A percentile compares a stretch with the other conserved stretches of the same genome.
Evolutionary conservation across 169 alveolate genomes (phyloP).

Genomic region (Plasmodium fragile): DNA sequence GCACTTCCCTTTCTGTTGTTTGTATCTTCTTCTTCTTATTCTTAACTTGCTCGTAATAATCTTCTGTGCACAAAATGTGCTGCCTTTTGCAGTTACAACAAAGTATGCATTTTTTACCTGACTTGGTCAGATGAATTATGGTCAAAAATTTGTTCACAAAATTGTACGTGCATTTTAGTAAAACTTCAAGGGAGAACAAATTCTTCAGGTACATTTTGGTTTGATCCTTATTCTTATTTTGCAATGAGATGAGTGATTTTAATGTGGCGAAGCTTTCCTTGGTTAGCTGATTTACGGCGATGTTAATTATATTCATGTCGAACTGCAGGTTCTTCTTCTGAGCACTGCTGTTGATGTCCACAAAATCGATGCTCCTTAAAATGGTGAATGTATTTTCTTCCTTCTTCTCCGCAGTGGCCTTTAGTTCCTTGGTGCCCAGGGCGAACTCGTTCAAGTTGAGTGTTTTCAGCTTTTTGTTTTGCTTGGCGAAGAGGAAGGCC

Average conservation of each 20-base stretch:
- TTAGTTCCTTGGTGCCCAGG: neutral
- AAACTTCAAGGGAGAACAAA: neutral
- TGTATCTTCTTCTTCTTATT: constrained; percentile 3
- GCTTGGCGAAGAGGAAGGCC: constrained; percentile 5
- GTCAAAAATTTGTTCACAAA: constrained; percentile 12
- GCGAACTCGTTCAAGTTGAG: constrained; percentile 28
- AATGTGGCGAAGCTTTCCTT: constrained; percentile 15
- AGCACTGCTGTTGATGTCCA: neutral
- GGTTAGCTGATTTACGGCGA: constrained; percentile 23
- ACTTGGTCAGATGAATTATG: constrained; percentile 11
- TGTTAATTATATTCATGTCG: constrained; percentile 36
- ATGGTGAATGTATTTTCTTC: constrained; percentile 24
- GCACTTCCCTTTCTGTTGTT: neutral
- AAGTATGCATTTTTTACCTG: constrained; percentile 30
- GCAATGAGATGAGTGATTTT: neutral
- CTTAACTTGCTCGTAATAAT: constrained; percentile 48
- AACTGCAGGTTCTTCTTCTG: neutral
- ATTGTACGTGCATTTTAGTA: constrained; percentile 20
- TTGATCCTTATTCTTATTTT: constrained; percentile 15
- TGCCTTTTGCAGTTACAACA: constrained; percentile 5
- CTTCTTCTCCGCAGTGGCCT: neutral
- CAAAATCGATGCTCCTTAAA: constrained; percentile 27
- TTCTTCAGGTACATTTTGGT: neutral
- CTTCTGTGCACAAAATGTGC: constrained; percentile 5
- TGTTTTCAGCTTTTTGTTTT: constrained; percentile 7